Evolutionary conservation across 805 yeast genomes (phyloP), one percentile per base, ranked within the genome.

Genomic region (Maudiozyma bulderi): DNA sequence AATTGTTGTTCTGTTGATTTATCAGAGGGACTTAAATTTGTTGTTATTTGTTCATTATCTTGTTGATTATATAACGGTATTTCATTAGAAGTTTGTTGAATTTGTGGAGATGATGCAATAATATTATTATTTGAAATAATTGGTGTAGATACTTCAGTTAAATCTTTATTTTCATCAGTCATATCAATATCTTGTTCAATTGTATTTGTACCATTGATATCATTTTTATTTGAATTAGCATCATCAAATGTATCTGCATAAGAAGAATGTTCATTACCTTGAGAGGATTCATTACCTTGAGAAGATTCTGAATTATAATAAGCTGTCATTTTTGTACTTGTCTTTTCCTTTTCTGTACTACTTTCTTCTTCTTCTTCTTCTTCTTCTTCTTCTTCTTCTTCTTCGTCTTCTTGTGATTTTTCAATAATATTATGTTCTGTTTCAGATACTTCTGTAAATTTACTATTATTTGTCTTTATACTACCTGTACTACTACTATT

Each of bases 171-270:
- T 37, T 50, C 40, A 31, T 38, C 45, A 7, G 38, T 35, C 43
- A 52, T 52, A 38, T 55, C 61, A 37, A 54, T 51, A 32, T 58
- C 60, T 13, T 49, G 52, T 20, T 47, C 55, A 9, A 47, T 52
- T 30, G 52, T 54, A 14, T 55, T 54, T 13, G 48, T 43, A 11
- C 52, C 52, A 26, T 52, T 47, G 29, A 40, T 31, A 10, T 31
- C 28, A 5, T 8, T 31, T n/a, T 15, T 30, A 6, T 11, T 14
- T 7, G 44, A 30, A 31, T n/a, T 32, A 5, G 44, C 44, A 42
- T 42, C 44, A 11, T 42, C 37, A 32, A 15, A 42, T 3, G 35
- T n/a, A 31, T 42, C 44, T n/a, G 44, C 8, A 10, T n/a, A 15
- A 15, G 44, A 42, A 15, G 44, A 42, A 35, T 35, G 38, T 35